Evolutionary conservation across 495 filamentous ascomycete genomes (phyloP), one percentile per base, ranked within the genome.

Genomic region (Hyaloscypha bicolor): DNA sequence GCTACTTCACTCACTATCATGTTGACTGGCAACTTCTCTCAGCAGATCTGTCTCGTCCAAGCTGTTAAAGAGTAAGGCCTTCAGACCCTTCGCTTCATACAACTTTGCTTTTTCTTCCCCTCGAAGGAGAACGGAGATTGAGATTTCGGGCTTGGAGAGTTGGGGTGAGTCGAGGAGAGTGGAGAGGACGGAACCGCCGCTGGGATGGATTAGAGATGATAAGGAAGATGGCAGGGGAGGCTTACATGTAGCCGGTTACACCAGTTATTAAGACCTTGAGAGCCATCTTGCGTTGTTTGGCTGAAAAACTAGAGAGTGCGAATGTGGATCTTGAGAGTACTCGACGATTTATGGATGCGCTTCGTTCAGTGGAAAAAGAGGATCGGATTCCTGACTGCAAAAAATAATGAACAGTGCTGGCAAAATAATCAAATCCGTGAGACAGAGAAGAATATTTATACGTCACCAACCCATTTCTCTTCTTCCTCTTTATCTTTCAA

Each of bases 1-100:
- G 85, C 63, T 48, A 12, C 35, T 37, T 12, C 4, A 45, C 65
- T 16, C 45, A 67, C 65, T 56, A 51, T 81, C 79, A 66, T 81
- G 77, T 60, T 79, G 66, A 6, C 71, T 70, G 0, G 78, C 78
- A 19, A 69, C 72, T 4, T 68, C 65, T n/a, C 55, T 60, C 4
- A 75, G 65, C 4, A 69, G 56, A 2, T 76, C 76, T 9, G 65
- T 45, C 25, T 80, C 75, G 55, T 80, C 78, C 3, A 76, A 60
- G 22, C 55, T 64, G 9, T 67, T 25, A 45, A 74, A 76, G 9
- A 76, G 39, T 55, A 76, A 16, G 9, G 16, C 11, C 4, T 48
- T 14, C 1, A 48, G 11, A 4, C 42, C 42, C 4, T 16, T 14
- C 9, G 4, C 42, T 14, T 4, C 16, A 4, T 16, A 48, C 9